Evolutionary conservation across 805 yeast species (phyloP), one percentile per base, ranked within the genome.

Genomic region (Kodamaea leandrae): DNA sequence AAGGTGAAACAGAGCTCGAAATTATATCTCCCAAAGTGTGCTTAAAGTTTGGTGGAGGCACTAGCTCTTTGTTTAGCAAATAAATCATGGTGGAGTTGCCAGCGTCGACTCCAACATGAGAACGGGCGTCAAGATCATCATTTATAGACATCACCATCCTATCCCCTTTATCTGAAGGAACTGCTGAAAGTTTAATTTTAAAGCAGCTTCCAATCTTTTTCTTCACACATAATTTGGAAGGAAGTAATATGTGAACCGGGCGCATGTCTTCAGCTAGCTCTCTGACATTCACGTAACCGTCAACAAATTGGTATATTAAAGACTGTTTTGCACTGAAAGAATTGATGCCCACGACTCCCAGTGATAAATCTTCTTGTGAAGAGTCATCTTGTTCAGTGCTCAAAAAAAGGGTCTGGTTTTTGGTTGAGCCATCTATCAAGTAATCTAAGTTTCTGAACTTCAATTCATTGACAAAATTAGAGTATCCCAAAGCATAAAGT

Each of bases 391-490:
- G 73, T 17, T 57, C 60, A 2, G 53, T 38, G 34, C 66, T 68
- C 6, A 87, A 68, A 41, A 90, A 76, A 1, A 90, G 66, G 0
- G 95, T 83, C 53, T 80, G 84, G 19, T 73, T 64, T 0, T 60
- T 23, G 0, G 69, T 55, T 2, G 63, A 51, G 24, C 82, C 80
- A 41, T 80, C 83, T 13, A 90, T 74, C 36, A 86, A 60, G 32
- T 72, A 46, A 2, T 68, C 61, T 14, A 87, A 60, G 9, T 75
- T 72, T 43, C 89, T 74, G 39, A 86, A 76, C 32, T 77, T 68
- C 12, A 87, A 49, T 51, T 87, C 95, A n/a, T 75, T 72, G 4
- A 86, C 90, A 56, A 86, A 80, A 19, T 68, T 68, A 2, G 82
- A 68, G 37, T 78, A 80, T 44, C 80, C 70, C 44, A 66, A 48